Percentiles rank a stretch among this genome's conserved stretches.
phyloP scores from a whole-genome alignment of 2,329 filamentous ascomycete genomes.

The Calonectria hongkongensis region DNA sequence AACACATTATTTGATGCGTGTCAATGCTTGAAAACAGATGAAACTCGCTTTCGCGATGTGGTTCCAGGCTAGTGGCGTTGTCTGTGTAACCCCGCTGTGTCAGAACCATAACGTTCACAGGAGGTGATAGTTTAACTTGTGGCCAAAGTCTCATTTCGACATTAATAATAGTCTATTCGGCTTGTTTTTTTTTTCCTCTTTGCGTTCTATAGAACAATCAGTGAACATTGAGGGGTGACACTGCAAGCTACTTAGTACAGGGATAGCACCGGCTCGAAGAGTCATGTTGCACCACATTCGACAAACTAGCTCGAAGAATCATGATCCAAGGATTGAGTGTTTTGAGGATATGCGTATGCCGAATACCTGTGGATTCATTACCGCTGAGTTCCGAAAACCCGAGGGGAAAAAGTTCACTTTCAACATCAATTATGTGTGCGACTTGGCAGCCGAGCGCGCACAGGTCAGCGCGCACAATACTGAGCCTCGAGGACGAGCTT shows the following conservation, averaged over 20 bases:
- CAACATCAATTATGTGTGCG: neutral
- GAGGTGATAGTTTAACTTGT: neutral
- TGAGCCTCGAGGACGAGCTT: neutral
- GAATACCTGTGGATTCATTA: neutral
- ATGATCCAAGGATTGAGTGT: neutral
- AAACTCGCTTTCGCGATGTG: neutral
- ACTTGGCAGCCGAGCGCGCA: neutral
- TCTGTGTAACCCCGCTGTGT: conserved; percentile 10
- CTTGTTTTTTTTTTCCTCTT: too few relatives aligned
- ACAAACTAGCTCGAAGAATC: neutral
- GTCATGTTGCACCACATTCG: neutral
- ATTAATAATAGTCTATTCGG: neutral
- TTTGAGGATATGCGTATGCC: neutral
- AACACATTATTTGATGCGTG: neutral
- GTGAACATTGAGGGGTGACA: neutral
- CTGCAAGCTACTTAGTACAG: neutral
- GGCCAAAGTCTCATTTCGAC: neutral
- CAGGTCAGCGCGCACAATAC: neutral
- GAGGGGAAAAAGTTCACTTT: neutral
- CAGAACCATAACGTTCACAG: neutral
- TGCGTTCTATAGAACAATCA: neutral
- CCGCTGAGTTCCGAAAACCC: neutral
- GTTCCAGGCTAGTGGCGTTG: neutral
- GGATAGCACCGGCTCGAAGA: neutral
- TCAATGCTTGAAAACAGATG: neutral